Base-by-base conservation (phyloP, 2,329 filamentous ascomycete species). In the Chaetomium globosum region DNA sequence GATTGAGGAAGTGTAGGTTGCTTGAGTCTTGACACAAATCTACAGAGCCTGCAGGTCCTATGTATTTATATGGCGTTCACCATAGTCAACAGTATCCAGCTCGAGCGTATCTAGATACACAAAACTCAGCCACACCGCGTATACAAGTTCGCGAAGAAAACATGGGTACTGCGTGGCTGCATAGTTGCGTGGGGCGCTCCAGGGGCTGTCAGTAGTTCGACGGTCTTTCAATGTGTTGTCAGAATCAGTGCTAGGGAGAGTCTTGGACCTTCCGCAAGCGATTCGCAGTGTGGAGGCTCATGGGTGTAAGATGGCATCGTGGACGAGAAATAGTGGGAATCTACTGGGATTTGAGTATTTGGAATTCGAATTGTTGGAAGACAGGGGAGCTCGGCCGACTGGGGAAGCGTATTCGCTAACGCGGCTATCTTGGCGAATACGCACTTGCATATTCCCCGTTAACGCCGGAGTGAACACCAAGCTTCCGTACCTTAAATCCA, bases 381-480 rank as follows among this genome's bases (percentile, higher is more conserved):
- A 43, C 5, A 43, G 5, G 39, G 16, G 16, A 19, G 39, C 39
- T 43, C 39, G 6, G 13, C 39, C 13, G 16, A 7, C 39, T 7
- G 36, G 26, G 33, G 4, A 36, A 30, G 55, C 33, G 33, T 52
- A 60, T 52, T 52, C 23, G 46, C 21, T 43, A 26, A 28, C 19
- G 3, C 19, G 26, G 16, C 23, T 16, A 36, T 3, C 19, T 59
- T 65, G 36, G 59, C 65, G 65, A 67, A 67, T 67, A 67, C 65
- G 65, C 65, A 63, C 62, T 46, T 39, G 62, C 65, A 65, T 67
- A 52, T 49, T 7, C 19, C 51, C 16, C 13, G 26, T 53, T 31
- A 53, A 31, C 51, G 4, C 51, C 51, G 51, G 19, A 6, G 19
- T 21, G 9, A n/a, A n/a, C 6, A 9, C 46, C 46, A 8, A n/a